phyloP scores from a whole-genome alignment of 306 rosid species.

The Glycyrrhiza uralensis region DNA sequence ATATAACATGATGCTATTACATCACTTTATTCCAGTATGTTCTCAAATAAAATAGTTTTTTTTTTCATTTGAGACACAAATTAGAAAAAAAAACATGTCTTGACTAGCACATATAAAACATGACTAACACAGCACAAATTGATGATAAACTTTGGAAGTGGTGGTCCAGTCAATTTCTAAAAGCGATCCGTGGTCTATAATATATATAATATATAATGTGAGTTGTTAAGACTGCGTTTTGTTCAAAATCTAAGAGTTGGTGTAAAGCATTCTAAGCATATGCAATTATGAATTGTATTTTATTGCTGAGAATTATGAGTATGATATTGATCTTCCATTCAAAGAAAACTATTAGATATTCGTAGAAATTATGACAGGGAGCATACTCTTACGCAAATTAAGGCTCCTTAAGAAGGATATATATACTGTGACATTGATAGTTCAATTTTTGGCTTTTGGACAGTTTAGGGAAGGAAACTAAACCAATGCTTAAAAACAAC shows the following conservation, averaged over 20 bases:
- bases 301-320: conserved; percentile 2
- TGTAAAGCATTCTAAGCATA: conserved; percentile 26
- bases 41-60: not conserved
- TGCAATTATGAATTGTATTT: conserved; percentile 16
- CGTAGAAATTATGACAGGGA: not conserved
- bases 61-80: not conserved
- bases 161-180: conserved; percentile 31
- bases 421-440: conserved; percentile 14
- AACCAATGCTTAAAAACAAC: not conserved
- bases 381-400: not conserved
- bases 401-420: not conserved
- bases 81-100: not conserved
- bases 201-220: not conserved
- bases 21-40: not conserved
- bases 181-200: conserved; percentile 9
- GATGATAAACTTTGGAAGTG: conserved; percentile 12
- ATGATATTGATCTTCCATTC: not conserved
- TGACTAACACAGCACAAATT: conserved; percentile 12
- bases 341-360: not conserved
- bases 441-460: not conserved
- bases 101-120: conserved; percentile 12
- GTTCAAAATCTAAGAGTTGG: conserved; percentile 14
- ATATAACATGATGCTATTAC: not conserved
- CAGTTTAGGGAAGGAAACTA: not conserved
- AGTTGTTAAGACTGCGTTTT: not conserved